phyloP scores from a whole-genome alignment of 2,329 filamentous ascomycete species.

The Elsinoe perseae region DNA sequence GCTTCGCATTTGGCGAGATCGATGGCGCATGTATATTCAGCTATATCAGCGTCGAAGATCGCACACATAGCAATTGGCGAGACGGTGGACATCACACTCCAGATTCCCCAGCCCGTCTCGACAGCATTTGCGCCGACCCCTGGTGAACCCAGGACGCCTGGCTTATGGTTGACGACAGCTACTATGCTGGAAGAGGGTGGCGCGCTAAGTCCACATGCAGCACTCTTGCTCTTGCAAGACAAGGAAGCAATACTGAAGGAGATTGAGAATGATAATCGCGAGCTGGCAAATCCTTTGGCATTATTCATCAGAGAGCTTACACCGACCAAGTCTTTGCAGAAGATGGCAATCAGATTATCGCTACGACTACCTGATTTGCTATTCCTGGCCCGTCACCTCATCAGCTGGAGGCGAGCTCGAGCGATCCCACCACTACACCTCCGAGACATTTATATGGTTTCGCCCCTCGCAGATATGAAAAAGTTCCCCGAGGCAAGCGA shows the following conservation, averaged over 20 bases:
- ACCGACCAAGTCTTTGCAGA: constrained; percentile 59
- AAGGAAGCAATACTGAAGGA: constrained; percentile 69
- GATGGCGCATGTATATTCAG: constrained; percentile 72
- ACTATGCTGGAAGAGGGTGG: constrained; percentile 66
- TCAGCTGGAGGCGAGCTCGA: constrained; percentile 90
- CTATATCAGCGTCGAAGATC: constrained; percentile 76
- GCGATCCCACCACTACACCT: constrained; percentile 85
- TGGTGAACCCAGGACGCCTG: constrained; percentile 60
- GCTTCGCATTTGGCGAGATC: constrained; percentile 73
- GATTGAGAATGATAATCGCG: constrained; percentile 61
- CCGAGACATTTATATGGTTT: constrained; percentile 83
- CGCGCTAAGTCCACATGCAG: constrained; percentile 72
- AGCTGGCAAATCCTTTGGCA: constrained; percentile 67
- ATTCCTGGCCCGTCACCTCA: constrained; percentile 82
- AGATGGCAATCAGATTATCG: constrained; percentile 58
- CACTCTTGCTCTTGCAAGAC: constrained; percentile 74
- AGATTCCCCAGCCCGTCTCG: constrained; percentile 56
- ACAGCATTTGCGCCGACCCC: constrained; percentile 64
- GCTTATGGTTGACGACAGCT: constrained; percentile 80
- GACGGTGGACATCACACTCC: constrained; percentile 52
- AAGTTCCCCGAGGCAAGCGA: constrained; percentile 61
- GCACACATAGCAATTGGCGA: constrained; percentile 71
- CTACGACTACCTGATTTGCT: constrained; percentile 75
- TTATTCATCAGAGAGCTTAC: constrained; percentile 57
- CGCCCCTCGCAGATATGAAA: constrained; percentile 74